These are phyloP conservation scores for Termitomyces sp. DNA, from an alignment of 768 basidiomycete species.

Conservation along the genomic window DNA sequence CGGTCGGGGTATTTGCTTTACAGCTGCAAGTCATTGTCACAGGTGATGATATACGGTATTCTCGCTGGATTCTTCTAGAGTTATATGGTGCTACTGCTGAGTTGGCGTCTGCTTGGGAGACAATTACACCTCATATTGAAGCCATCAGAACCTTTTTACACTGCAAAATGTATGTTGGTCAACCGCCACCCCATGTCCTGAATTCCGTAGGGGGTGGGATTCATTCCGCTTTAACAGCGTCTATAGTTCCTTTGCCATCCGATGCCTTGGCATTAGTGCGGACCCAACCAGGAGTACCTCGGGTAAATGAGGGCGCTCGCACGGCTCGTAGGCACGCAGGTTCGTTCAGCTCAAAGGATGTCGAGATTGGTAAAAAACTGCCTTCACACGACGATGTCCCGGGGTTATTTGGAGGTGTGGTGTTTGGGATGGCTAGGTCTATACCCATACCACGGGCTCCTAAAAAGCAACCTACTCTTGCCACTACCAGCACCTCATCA, in stretches of 20 bases:
- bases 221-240: background rate
- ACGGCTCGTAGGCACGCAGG: slow-evolving; percentile 81
- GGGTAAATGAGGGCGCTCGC: slow-evolving; percentile 33
- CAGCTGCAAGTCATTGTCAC: slow-evolving; percentile 75
- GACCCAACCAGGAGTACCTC: slow-evolving; percentile 9
- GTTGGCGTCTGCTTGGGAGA: slow-evolving; percentile 79
- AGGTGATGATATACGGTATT: slow-evolving; percentile 80
- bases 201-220: background rate
- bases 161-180: slow-evolving; percentile 20
- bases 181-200: slow-evolving; percentile 15
- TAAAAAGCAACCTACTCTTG: slow-evolving; percentile 39
- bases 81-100: slow-evolving; percentile 89
- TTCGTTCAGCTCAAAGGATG: slow-evolving; percentile 92
- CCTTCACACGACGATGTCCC: slow-evolving; percentile 57
- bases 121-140: slow-evolving; percentile 65
- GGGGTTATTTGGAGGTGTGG: slow-evolving; percentile 27
- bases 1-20: slow-evolving; percentile 73
- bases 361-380: slow-evolving; percentile 78
- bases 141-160: slow-evolving; percentile 60
- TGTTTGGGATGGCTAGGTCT: slow-evolving; percentile 27
- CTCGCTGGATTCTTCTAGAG: slow-evolving; percentile 79
- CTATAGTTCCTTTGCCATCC: slow-evolving; percentile 3
- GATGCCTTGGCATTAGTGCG: slow-evolving; percentile 12
- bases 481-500: slow-evolving; percentile 24
- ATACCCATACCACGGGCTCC: slow-evolving; percentile 42